phyloP scores from a whole-genome alignment of 768 basidiomycete species.

The Russula dissimulans region DNA sequence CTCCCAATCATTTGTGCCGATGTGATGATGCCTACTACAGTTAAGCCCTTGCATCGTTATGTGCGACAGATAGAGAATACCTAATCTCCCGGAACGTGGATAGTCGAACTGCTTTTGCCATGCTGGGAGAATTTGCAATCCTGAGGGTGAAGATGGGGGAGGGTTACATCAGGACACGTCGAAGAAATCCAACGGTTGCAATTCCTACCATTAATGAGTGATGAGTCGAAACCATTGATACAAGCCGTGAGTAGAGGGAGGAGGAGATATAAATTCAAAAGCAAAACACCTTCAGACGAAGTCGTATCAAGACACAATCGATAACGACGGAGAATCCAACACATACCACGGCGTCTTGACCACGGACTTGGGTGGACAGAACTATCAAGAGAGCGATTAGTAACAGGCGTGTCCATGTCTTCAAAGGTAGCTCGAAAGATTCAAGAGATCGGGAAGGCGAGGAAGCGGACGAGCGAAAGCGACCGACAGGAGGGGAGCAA shows the following conservation, averaged over 20 bases:
- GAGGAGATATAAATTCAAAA: conserved; percentile 48
- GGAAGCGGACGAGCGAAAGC: not conserved
- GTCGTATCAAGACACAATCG: not conserved
- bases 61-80: conserved; percentile 21
- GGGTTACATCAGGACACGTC: not conserved
- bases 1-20: conserved; percentile 56
- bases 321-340: not conserved
- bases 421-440: not conserved
- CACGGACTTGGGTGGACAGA: conserved; percentile 51
- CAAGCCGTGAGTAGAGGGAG: conserved; percentile 57
- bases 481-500: not conserved
- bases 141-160: conserved; percentile 25
- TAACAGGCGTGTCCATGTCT: conserved; percentile 28
- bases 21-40: conserved; percentile 47
- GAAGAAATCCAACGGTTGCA: not conserved
- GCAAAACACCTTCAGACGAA: conserved; percentile 39
- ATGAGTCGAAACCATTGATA: conserved; percentile 61
- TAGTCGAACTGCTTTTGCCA: conserved; percentile 50
- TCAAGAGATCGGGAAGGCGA: not conserved
- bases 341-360: conserved; percentile 52
- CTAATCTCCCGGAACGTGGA: conserved; percentile 44
- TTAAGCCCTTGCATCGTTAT: not conserved
- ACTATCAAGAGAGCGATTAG: conserved; percentile 48
- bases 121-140: conserved; percentile 56
- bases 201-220: conserved; percentile 45